A percentile compares a stretch with the other conserved stretches of the same genome.
Conservation (phyloP, 2,329 filamentous ascomycete species). For the Xylariaceae sp. region DNA sequence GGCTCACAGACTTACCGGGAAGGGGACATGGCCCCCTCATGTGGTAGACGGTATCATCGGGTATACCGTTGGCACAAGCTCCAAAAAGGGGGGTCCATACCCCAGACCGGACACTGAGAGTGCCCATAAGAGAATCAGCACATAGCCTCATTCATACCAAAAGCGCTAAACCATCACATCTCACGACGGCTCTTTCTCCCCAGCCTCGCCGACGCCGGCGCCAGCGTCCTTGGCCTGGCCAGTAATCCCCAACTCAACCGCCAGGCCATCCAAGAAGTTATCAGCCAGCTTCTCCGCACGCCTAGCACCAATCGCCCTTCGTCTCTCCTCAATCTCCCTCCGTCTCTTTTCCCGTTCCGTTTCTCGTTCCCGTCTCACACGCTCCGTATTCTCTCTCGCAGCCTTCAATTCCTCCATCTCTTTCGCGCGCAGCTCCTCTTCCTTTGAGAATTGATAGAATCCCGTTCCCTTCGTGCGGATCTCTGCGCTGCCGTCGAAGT, state of each 20-base stretch:
- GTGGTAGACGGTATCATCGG: too few species aligned
- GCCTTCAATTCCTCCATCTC: conserved; percentile 79
- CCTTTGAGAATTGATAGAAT: conserved; percentile 84
- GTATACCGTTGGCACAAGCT: too few species aligned
- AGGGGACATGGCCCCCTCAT: too few species aligned
- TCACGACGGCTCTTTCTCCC: not conserved
- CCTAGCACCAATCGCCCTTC: conserved; percentile 55
- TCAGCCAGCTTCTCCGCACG: conserved; percentile 36
- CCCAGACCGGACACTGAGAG: too few species aligned
- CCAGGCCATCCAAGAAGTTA: conserved; percentile 34
- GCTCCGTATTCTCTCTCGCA: conserved; percentile 49
- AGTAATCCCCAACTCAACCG: conserved; percentile 26
- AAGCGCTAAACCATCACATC: not conserved
- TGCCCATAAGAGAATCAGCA: too few species aligned
- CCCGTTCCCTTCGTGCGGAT: conserved; percentile 82
- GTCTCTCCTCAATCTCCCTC: conserved; percentile 58
- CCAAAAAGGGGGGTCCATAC: too few species aligned
- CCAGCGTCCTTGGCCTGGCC: not conserved
- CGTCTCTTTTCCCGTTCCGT: conserved; percentile 59
- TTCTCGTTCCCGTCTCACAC: conserved; percentile 60
- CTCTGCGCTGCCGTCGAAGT: conserved; percentile 83
- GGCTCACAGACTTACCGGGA: too few species aligned
- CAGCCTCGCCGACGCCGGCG: not conserved
- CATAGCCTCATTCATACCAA: too few species aligned
- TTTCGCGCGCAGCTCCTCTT: conserved; percentile 50